Base-by-base conservation (phyloP, 1,139 yeast species). In the Lodderomyces parapsilosis region DNA sequence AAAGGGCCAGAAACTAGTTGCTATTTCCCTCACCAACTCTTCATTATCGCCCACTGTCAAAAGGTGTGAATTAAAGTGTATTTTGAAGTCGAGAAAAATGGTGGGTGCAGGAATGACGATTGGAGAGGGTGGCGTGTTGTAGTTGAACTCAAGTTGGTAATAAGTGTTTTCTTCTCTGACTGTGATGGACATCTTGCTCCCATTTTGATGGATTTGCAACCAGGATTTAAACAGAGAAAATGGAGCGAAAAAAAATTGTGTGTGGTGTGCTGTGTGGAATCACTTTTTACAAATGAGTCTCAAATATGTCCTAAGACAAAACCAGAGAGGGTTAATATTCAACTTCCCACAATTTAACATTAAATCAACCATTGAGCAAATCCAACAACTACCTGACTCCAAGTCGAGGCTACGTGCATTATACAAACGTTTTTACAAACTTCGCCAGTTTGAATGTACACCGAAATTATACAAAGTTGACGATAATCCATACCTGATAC, bases 341-440 rank as follows among this genome's bases (percentile, higher is more conserved):
- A 39, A 44, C 11, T 41, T 40, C 23, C 46, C 50, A 11, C 23
- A 38, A 18, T 18, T 48, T 9, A 40, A 45, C 22, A 39, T 43
- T 2, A 37, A 25, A 2, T 30, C 50, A 1, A 45, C 52, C 0
- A 38, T 49, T 4, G 44, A 40, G 8, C 44, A 39, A 5, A 42
- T 59, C 31, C 37, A 42, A 0, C 34, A 39, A 15, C 46, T 52
- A 7, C 54, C 59, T 1, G 39, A 36, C 5, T 52, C 49, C 35
- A 44, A 40, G 36, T 34, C 47, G 6, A 53, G 56, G 40, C 48
- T 56, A 18, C 44, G 52, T 8, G 49, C 58, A 13, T 47, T 59
- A 10, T 71, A 71, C 49, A 68, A 64, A 45, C 59, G 56, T 31
- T 63, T 71, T 42, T 69, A 53, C 49, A 57, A 60, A 39, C 53